Percentiles rank a stretch among this genome's conserved stretches.
Conservation (phyloP, 2,329 filamentous ascomycete species). For the Ustulina deusta region DNA sequence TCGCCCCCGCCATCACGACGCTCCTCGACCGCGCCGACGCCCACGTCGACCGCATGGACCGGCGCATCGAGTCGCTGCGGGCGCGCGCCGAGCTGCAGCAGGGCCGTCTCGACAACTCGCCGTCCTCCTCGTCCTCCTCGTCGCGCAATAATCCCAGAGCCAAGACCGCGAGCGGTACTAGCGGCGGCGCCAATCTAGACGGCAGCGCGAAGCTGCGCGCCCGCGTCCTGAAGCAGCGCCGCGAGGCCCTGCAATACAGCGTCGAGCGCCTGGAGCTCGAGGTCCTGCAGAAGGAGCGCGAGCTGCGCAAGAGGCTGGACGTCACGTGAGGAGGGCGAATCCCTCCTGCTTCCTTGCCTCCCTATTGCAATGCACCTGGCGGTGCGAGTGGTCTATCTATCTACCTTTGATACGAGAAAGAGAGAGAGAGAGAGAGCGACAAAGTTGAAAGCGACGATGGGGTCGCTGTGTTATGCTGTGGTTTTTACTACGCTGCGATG, state of each 20-base stretch:
- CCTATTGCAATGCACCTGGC: no score
- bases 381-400: not conserved
- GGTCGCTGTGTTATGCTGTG: not conserved
- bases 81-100: slow-evolving; percentile 87
- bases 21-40: slow-evolving; percentile 85
- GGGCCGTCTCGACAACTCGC: slow-evolving; percentile 66
- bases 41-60: slow-evolving; percentile 83
- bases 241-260: slow-evolving; percentile 86
- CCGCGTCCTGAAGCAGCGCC: slow-evolving; percentile 78
- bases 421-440: not conserved
- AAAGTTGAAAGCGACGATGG: not conserved
- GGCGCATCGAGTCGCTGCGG: slow-evolving; percentile 85
- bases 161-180: not conserved
- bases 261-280: slow-evolving; percentile 88
- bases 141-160: not conserved
- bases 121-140: no score
- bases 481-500: not conserved
- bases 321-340: slow-evolving; percentile 43
- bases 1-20: slow-evolving; percentile 84
- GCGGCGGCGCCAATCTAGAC: slow-evolving; percentile 59
- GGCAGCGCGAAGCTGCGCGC: slow-evolving; percentile 64
- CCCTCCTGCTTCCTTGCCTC: no score
- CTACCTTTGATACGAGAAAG: not conserved
- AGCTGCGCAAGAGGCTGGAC: slow-evolving; percentile 65
- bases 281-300: slow-evolving; percentile 78